Conservation (phyloP, 768 basidiomycete genomes). For the Russula earlei region DNA sequence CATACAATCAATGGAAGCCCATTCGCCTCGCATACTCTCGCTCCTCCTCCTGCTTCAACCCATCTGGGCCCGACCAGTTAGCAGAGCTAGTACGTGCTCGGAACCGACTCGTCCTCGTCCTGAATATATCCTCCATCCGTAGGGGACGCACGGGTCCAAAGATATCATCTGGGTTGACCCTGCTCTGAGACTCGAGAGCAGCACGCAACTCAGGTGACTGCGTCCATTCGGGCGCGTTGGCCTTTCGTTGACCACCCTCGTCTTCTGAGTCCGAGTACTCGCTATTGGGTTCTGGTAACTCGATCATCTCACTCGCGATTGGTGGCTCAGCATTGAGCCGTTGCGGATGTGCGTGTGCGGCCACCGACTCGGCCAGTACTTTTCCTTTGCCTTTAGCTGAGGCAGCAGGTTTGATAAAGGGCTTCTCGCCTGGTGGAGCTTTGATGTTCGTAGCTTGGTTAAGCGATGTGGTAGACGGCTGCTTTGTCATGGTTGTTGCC, state of each 20-base stretch:
- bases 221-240: constrained; percentile 79
- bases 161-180: constrained; percentile 83
- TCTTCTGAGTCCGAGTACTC: constrained; percentile 97
- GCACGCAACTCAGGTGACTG: constrained; percentile 80
- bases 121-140: constrained; percentile 91
- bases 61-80: constrained; percentile 92
- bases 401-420: constrained; percentile 30
- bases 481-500: constrained; percentile 20
- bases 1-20: constrained; percentile 53
- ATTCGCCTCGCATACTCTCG: constrained; percentile 81
- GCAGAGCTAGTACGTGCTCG: constrained; percentile 87
- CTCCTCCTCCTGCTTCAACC: constrained; percentile 76
- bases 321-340: constrained; percentile 39
- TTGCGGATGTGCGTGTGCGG: constrained; percentile 52
- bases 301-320: constrained; percentile 66
- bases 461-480: constrained; percentile 9
- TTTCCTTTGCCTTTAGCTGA: constrained; percentile 43
- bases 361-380: constrained; percentile 33
- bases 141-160: constrained; percentile 85
- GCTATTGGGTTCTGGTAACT: constrained; percentile 90
- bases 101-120: constrained; percentile 67
- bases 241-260: constrained; percentile 69
- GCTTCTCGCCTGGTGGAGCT: constrained; percentile 22
- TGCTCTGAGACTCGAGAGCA: constrained; percentile 73
- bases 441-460: constrained; percentile 15